phyloP scores from a whole-genome alignment of 495 filamentous ascomycete species.

The Symbiotaphrina buchneri region DNA sequence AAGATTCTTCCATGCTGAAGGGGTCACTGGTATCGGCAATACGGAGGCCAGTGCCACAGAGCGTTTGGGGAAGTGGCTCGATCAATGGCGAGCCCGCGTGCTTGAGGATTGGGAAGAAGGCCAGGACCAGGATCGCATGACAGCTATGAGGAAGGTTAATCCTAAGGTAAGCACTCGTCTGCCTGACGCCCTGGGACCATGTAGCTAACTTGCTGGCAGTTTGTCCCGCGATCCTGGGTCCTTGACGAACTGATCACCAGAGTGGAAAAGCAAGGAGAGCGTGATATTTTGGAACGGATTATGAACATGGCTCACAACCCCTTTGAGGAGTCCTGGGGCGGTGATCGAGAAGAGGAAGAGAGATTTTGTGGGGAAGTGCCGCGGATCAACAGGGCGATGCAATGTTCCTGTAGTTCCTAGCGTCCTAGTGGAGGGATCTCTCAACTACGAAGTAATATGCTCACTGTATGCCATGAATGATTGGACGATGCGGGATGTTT shows the following conservation, averaged over 20 bases:
- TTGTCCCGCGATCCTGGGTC: slow-evolving; percentile 74
- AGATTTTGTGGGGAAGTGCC: slow-evolving; percentile 83
- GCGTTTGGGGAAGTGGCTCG: slow-evolving; percentile 53
- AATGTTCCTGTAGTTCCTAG: slow-evolving; percentile 64
- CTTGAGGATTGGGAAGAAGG: slow-evolving; percentile 43
- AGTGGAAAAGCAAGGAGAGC: slow-evolving; percentile 67
- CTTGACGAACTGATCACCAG: slow-evolving; percentile 77
- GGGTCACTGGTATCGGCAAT: slow-evolving; percentile 26
- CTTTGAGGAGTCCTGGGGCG: slow-evolving; percentile 61
- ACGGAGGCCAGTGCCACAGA: slow-evolving; percentile 37
- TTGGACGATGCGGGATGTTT: no score
- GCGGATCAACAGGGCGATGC: slow-evolving; percentile 47
- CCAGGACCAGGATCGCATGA: slow-evolving; percentile 35
- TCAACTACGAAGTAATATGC: no score
- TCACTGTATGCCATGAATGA: no score
- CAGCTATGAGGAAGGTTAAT: slow-evolving; percentile 63
- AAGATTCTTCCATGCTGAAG: slow-evolving; percentile 50
- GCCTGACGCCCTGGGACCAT: background rate
- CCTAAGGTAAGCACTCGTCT: slow-evolving; percentile 31
- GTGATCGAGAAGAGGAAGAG: slow-evolving; percentile 47
- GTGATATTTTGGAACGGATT: slow-evolving; percentile 47
- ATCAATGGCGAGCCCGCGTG: slow-evolving; percentile 41
- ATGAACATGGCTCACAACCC: slow-evolving; percentile 67
- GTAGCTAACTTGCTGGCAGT: slow-evolving; percentile 14
- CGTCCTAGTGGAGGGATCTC: no score